Conservation (phyloP, 306 rosid species). For the Senna siamea region DNA sequence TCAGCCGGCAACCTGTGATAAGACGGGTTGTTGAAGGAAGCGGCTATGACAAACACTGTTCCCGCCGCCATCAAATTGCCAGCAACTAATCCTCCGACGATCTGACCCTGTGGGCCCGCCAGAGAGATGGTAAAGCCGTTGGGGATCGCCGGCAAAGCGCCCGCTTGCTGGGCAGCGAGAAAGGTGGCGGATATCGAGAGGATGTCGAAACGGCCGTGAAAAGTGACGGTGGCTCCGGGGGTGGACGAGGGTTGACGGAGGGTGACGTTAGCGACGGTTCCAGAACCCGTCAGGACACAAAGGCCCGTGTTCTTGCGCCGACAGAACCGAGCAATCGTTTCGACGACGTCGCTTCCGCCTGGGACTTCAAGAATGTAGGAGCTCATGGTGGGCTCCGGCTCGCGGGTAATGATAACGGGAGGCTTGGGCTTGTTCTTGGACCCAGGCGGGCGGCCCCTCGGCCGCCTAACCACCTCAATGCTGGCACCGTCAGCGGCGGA, state of each 20-base stretch:
- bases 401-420: constrained; percentile 65
- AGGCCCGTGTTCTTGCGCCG: constrained; percentile 71
- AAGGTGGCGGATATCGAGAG: constrained; percentile 83
- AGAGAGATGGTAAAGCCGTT: constrained; percentile 78
- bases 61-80: constrained; percentile 73
- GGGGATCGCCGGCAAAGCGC: constrained; percentile 41
- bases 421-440: constrained; percentile 91
- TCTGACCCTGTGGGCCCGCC: constrained; percentile 95
- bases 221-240: constrained; percentile 77
- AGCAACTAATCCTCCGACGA: constrained; percentile 81
- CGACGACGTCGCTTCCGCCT: constrained; percentile 81
- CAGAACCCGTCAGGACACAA: constrained; percentile 73
- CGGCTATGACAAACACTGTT: constrained; percentile 68
- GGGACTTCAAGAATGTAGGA: constrained; percentile 87
- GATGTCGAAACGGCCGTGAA: constrained; percentile 91
- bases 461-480: constrained; percentile 74
- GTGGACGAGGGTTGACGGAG: constrained; percentile 84
- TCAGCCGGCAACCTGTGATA: constrained; percentile 73
- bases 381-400: constrained; percentile 79
- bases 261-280: constrained; percentile 77
- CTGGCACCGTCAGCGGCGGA: constrained; percentile 71
- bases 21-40: constrained; percentile 77
- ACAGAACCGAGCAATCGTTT: constrained; percentile 69
- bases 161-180: constrained; percentile 47
- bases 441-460: constrained; percentile 94